Evolutionary conservation across 2,329 filamentous ascomycete species (phyloP), one percentile per base, ranked within the genome.

Genomic region (Macrophomina tecta): DNA sequence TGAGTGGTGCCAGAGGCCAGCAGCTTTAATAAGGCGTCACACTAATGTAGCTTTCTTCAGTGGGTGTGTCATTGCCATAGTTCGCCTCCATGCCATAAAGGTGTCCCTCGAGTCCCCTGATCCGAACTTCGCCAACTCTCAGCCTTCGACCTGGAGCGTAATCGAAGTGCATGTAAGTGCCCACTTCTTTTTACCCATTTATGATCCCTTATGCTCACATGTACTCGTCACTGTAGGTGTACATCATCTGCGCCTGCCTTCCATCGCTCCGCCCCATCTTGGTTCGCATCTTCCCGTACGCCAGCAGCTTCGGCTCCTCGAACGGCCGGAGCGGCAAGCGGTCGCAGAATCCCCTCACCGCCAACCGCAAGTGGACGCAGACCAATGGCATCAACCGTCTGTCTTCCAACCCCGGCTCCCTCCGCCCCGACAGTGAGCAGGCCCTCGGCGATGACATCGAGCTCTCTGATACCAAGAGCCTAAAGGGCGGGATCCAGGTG

Each of bases 191-290:
- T 8, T 23, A 11, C 18, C 8, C n/a, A 2, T 30, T 11, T 23
- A 4, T 11, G 45, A 49, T 49, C n/a, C 28, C 3, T 14, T 14
- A 45, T 14, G 11, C 42, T 14, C 12, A 5, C 12, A n/a, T 14
- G 11, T 45, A 5, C 16, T 45, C 16, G 4, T 14, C 42, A 14
- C 42, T n/a, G 12, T n/a, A 49, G 46, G 46, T 49, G 4, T 49
- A 23, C 16, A 74, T 77, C 28, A 72, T 77, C 0, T 77, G 75
- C 68, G 75, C 75, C 30, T 76, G 74, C 62, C 67, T 79, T 12
- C 76, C 76, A 2, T 65, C 73, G 8, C 73, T 78, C 68, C 75
- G 76, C 5, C 75, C 75, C 2, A 69, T 78, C 2, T 68, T 77
- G 4, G 69, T 73, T 7, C 64, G 75, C 0, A 28, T 49, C n/a